Conservation (phyloP, 2,329 filamentous ascomycete genomes). For the Cladosporium sp. region DNA sequence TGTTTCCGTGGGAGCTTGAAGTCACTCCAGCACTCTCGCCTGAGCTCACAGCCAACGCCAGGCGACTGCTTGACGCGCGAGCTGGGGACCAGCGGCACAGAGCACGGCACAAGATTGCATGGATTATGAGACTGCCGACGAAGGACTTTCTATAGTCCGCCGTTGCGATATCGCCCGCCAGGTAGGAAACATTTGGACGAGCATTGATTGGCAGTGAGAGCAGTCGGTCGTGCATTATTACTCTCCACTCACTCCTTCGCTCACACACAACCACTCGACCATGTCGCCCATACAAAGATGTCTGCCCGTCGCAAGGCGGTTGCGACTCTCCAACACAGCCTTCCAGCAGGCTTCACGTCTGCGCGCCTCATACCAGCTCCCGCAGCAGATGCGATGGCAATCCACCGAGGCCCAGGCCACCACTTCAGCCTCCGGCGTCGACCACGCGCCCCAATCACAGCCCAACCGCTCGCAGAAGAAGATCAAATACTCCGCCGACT, state of each 20-base stretch:
- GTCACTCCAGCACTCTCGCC: slow-evolving; percentile 9
- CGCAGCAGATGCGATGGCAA: slow-evolving; percentile 32
- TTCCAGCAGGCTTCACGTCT: slow-evolving; percentile 33
- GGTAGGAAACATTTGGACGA: slow-evolving; percentile 10
- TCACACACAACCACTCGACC: neutral
- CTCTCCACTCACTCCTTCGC: neutral
- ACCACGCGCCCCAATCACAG: slow-evolving; percentile 30
- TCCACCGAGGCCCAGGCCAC: slow-evolving; percentile 31
- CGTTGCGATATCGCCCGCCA: slow-evolving; percentile 8
- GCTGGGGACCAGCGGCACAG: slow-evolving; percentile 7
- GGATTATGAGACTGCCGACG: neutral
- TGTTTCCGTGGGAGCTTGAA: slow-evolving; percentile 18
- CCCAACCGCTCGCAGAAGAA: slow-evolving; percentile 39
- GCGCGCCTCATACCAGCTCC: slow-evolving; percentile 25
- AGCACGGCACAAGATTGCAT: neutral
- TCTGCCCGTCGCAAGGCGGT: slow-evolving; percentile 33
- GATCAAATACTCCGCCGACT: slow-evolving; percentile 79
- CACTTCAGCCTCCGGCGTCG: slow-evolving; percentile 34
- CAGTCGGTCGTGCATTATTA: neutral
- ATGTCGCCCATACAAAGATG: slow-evolving; percentile 18
- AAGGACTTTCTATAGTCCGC: slow-evolving; percentile 5
- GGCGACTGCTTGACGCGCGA: slow-evolving; percentile 18
- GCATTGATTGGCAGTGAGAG: slow-evolving; percentile 6
- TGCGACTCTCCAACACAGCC: slow-evolving; percentile 34
- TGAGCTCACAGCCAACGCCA: slow-evolving; percentile 2